Evolutionary conservation across 306 rosid species (phyloP), one percentile per base, ranked within the genome.

Genomic region (Hylodesmum podocarpum): DNA sequence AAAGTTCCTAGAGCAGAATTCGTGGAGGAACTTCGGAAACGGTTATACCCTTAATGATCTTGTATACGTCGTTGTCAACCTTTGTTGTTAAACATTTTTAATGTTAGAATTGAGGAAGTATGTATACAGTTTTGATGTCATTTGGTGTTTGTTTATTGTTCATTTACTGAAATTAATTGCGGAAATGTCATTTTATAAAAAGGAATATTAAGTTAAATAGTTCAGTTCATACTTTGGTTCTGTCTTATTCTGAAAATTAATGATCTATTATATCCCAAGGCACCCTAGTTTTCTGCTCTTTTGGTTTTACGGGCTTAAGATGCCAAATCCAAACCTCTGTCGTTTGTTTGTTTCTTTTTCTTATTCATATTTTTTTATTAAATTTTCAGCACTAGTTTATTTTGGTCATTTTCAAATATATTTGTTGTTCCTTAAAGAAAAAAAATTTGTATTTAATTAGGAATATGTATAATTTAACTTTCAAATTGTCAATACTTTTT

Each of bases 1-100:
- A 77, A 65, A 59, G 73, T 89, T 66, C 74, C 81, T 3, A 80
- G 99, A 80, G 80, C 66, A 66, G 25, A 44, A 15, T 57, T 95
- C 72, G 91, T 91, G 4, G 90, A 89, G 64, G 94, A 95, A 84
- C 84, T 95, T 50, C 70, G 71, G 43, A 80, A 16, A 41, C 91
- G 89, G 51, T 78, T 92, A 82, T 44, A 72, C 66, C 83, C 37
- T 1, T 84, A 70, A 79, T n/a, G 70, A 3, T 46, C 65, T 12
- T 0, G 47, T 13, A 34, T 62, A 43, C 5, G 62, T 73, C 1
- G 19, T 53, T 18, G 10, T 36, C 39, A 24, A 69, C 40, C 40
- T 40, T 68, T 14, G 39, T 39, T 34, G 51, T 63, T 47, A 43
- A 24, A 10, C 57, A 8, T 12, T 47, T 39, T 75, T 51, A 3